Percentiles rank a stretch among this genome's conserved stretches.
Evolutionary conservation across 2,329 filamentous ascomycete species (phyloP).

Genomic region (Lasiodiplodia sp.): DNA sequence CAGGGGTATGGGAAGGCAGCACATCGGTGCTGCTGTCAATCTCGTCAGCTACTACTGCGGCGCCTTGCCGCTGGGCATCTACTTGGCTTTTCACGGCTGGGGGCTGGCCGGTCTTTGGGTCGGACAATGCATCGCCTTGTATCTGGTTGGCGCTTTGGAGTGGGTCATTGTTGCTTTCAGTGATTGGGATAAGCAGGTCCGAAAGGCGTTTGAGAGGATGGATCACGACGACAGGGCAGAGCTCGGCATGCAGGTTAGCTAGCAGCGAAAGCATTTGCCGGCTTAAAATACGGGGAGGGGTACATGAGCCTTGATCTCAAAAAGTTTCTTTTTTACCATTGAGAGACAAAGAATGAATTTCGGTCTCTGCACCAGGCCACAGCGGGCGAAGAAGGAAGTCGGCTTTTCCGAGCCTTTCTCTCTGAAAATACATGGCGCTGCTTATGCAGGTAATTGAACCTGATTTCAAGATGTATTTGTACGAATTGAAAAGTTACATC

Average conservation of each 20-base stretch:
- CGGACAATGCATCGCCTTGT: constrained; percentile 76
- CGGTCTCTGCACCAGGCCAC: too few species aligned
- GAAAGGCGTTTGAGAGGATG: constrained; percentile 74
- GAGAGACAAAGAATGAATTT: too few species aligned
- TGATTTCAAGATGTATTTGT: too few species aligned
- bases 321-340: background rate
- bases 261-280: background rate
- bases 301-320: too few species aligned
- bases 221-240: constrained; percentile 60
- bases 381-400: too few species aligned
- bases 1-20: constrained; percentile 84
- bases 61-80: constrained; percentile 82
- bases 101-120: constrained; percentile 82
- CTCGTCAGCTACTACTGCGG: constrained; percentile 84
- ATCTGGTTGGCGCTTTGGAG: constrained; percentile 78
- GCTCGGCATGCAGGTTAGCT: constrained; percentile 36
- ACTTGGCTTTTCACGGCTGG: constrained; percentile 86
- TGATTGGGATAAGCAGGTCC: constrained; percentile 77
- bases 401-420: too few species aligned
- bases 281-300: too few species aligned
- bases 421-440: too few species aligned
- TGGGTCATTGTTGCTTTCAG: constrained; percentile 82
- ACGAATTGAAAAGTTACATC: too few species aligned
- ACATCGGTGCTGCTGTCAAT: constrained; percentile 84
- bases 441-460: too few species aligned